A percentile compares a stretch with the other conserved stretches of the same genome.
These are phyloP conservation scores for Sporodiniella umbellata DNA, from an alignment of 371 early-diverging fungal species.

Conservation along the genomic window DNA sequence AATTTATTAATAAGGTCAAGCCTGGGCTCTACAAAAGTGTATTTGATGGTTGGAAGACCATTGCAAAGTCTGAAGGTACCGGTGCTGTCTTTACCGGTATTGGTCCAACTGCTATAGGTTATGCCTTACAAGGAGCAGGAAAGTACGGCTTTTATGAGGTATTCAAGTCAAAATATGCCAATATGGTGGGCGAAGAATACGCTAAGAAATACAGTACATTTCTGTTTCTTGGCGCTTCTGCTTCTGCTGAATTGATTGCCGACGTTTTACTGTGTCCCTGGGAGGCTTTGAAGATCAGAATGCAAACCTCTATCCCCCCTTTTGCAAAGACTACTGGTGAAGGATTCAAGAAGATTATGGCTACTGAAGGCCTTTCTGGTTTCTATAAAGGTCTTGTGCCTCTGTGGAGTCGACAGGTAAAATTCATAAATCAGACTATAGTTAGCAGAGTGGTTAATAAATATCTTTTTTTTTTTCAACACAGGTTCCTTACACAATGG, in stretches of 20 bases:
- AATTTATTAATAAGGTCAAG: constrained; percentile 27
- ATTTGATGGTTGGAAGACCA: constrained; percentile 65
- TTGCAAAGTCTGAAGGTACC: constrained; percentile 65
- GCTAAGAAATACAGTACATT: constrained; percentile 73
- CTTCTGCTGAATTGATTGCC: constrained; percentile 87
- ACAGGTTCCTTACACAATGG: constrained; percentile 93
- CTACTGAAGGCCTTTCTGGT: constrained; percentile 62
- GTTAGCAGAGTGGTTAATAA: not conserved
- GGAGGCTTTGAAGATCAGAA: constrained; percentile 80
- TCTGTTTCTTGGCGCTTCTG: constrained; percentile 77
- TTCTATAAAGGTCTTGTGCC: constrained; percentile 77
- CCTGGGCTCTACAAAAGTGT: constrained; percentile 69
- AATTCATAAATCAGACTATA: not conserved
- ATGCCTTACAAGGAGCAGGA: constrained; percentile 83
- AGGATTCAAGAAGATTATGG: constrained; percentile 61
- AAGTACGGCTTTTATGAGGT: constrained; percentile 89
- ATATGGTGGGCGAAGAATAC: constrained; percentile 67
- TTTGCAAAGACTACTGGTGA: constrained; percentile 65
- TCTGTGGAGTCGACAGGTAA: constrained; percentile 73
- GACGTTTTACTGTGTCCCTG: constrained; percentile 81
- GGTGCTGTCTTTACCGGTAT: constrained; percentile 76
- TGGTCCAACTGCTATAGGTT: constrained; percentile 82
- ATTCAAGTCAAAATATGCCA: constrained; percentile 72
- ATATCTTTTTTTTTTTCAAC: not conserved
- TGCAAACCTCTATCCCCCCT: constrained; percentile 72